Conservation (phyloP, 78 protist genomes). For the Parvularia atlantis region DNA sequence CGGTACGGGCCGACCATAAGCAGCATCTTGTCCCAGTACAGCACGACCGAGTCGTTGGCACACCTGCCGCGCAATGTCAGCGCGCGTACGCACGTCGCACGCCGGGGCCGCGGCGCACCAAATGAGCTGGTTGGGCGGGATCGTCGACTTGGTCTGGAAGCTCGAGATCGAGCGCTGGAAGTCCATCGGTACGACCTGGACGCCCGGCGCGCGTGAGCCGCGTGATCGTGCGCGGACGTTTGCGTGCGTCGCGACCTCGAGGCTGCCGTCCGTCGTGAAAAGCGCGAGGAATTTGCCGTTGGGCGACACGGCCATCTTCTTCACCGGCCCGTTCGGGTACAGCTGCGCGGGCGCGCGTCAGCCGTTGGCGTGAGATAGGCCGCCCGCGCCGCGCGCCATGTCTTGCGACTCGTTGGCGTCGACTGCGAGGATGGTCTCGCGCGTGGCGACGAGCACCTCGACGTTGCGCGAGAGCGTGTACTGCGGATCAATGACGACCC, state of each 20-base stretch:
- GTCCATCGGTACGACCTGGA: slow-evolving; percentile 16
- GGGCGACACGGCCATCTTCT: slow-evolving; percentile 13
- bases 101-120: slow-evolving; percentile 32
- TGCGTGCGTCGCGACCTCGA: no score
- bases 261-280: not conserved
- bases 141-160: slow-evolving; percentile 8
- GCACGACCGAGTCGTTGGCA: slow-evolving; percentile 50
- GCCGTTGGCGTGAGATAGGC: no score
- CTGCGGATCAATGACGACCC: slow-evolving; percentile 8
- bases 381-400: no score
- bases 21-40: slow-evolving; percentile 37
- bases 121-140: slow-evolving; percentile 31
- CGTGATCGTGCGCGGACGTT: no score
- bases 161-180: slow-evolving; percentile 9
- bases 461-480: not conserved
- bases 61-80: slow-evolving; percentile 12
- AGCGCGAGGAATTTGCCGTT: slow-evolving; percentile 18
- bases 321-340: slow-evolving; percentile 18
- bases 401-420: no score
- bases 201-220: no score
- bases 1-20: slow-evolving; percentile 55
- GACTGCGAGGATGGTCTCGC: not conserved
- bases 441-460: slow-evolving; percentile 12
- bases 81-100: no score
- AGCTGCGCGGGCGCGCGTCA: not conserved